A percentile compares a stretch with the other conserved stretches of the same genome.
Conservation (phyloP, 2,329 filamentous ascomycete species). For the Canariomyces notabilis region DNA sequence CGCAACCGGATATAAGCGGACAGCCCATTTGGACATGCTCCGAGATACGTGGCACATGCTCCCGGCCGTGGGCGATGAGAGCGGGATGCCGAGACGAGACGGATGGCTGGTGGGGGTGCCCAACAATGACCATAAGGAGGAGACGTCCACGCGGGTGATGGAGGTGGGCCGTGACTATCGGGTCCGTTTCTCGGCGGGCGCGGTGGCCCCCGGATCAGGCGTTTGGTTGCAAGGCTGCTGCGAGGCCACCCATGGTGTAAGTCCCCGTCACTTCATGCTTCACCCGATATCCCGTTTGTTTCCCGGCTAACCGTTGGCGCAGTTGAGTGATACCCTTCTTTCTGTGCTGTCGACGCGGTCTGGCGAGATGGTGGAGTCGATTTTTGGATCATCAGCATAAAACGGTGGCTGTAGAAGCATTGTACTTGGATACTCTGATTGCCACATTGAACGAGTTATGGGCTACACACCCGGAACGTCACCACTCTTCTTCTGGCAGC, state of each 20-base stretch:
- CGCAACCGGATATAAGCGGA: slow-evolving; percentile 79
- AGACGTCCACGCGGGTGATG: slow-evolving; percentile 43
- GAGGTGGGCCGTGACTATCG: slow-evolving; percentile 73
- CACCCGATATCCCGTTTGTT: slow-evolving; percentile 7
- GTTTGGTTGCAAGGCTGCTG: slow-evolving; percentile 94
- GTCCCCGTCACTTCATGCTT: slow-evolving; percentile 32
- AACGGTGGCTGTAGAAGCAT: neutral
- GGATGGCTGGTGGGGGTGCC: slow-evolving; percentile 21
- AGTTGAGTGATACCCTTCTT: slow-evolving; percentile 76
- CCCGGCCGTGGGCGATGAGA: too few relatives aligned
- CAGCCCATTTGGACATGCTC: slow-evolving; percentile 74
- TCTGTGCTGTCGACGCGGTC: slow-evolving; percentile 72
- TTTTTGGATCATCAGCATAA: slow-evolving; percentile 50
- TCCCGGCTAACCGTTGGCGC: slow-evolving; percentile 15
- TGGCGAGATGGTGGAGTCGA: slow-evolving; percentile 70
- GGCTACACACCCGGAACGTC: neutral
- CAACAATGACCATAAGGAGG: slow-evolving; percentile 10
- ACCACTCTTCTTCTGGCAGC: too few relatives aligned
- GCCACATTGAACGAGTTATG: neutral
- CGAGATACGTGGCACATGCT: slow-evolving; percentile 61
- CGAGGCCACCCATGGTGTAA: slow-evolving; percentile 85
- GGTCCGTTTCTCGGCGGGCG: slow-evolving; percentile 63
- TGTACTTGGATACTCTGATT: neutral
- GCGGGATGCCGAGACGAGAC: too few relatives aligned
- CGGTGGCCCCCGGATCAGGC: slow-evolving; percentile 68